These are phyloP conservation scores for Pichia cactophila DNA, from an alignment of 1,139 yeast species.

Conservation along the genomic window DNA sequence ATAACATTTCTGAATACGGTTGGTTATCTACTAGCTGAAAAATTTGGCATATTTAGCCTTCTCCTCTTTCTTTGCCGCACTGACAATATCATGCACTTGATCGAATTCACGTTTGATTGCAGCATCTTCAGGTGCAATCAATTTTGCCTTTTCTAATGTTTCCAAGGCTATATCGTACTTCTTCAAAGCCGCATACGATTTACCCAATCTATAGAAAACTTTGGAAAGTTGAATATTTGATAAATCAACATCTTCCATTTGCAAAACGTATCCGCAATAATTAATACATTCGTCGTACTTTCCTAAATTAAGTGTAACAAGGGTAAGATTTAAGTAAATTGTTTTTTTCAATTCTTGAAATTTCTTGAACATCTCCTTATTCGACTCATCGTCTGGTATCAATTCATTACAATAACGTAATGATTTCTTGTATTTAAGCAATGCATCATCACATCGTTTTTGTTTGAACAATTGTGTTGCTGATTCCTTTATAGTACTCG, in stretches of 20 bases:
- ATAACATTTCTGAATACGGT: background rate
- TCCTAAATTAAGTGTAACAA: constrained; percentile 42
- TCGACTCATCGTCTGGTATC: constrained; percentile 62
- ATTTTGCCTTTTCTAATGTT: constrained; percentile 39
- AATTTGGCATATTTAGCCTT: constrained; percentile 16
- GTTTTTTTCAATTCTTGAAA: constrained; percentile 53
- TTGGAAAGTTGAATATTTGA: constrained; percentile 47
- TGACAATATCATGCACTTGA: constrained; percentile 33
- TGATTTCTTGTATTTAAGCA: constrained; percentile 55
- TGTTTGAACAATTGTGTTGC: constrained; percentile 53
- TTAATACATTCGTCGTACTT: constrained; percentile 40
- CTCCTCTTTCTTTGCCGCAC: constrained; percentile 38
- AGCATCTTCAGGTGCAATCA: constrained; percentile 43
- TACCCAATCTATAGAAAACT: constrained; percentile 52
- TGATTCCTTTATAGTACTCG: constrained; percentile 52
- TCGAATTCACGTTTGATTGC: constrained; percentile 39
- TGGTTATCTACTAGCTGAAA: constrained; percentile 8
- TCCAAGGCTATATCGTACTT: constrained; percentile 44
- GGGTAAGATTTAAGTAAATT: constrained; percentile 51
- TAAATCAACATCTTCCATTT: constrained; percentile 31
- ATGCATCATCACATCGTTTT: constrained; percentile 44
- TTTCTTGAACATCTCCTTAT: constrained; percentile 42
- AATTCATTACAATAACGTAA: constrained; percentile 62
- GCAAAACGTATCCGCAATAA: constrained; percentile 50
- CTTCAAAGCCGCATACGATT: constrained; percentile 37